These are phyloP conservation scores for Cladosporium sphaerospermum DNA, from an alignment of 2,329 filamentous ascomycete genomes.

Conservation along the genomic window DNA sequence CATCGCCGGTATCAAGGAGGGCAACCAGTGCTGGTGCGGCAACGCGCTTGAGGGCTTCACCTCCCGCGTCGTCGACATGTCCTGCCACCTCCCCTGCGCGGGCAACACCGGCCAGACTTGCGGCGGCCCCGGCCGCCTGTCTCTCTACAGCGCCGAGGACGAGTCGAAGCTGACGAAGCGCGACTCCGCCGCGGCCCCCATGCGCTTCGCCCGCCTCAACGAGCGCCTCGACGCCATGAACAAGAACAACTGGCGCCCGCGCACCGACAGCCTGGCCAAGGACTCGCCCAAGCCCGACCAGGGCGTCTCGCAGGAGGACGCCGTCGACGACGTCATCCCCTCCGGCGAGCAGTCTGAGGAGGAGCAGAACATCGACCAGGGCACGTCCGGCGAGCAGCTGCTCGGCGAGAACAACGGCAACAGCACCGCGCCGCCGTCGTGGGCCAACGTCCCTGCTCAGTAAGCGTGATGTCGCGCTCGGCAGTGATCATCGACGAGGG, in stretches of 20 bases:
- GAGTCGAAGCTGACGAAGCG: constrained; percentile 1
- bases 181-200: background rate
- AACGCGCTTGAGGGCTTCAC: constrained; percentile 21
- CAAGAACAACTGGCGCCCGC: constrained; percentile 9
- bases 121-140: constrained; percentile 22
- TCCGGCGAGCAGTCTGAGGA: constrained; percentile 1
- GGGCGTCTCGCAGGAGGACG: background rate
- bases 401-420: background rate
- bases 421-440: background rate
- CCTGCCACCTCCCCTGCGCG: constrained; percentile 25
- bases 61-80: constrained; percentile 22
- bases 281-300: constrained; percentile 1
- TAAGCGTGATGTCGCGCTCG: no score
- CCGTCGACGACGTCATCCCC: background rate
- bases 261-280: constrained; percentile 6
- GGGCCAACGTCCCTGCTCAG: background rate
- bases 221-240: constrained; percentile 7
- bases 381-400: background rate
- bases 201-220: constrained; percentile 6
- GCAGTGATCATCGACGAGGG: no score
- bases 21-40: constrained; percentile 29
- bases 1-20: constrained; percentile 30
- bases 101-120: constrained; percentile 27
- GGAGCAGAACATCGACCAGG: constrained; percentile 6
- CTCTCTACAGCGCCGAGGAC: constrained; percentile 16